A percentile compares a stretch with the other conserved stretches of the same genome.
These are phyloP conservation scores for Termitomyces sp. DNA, from an alignment of 768 basidiomycete genomes.

Conservation along the genomic window DNA sequence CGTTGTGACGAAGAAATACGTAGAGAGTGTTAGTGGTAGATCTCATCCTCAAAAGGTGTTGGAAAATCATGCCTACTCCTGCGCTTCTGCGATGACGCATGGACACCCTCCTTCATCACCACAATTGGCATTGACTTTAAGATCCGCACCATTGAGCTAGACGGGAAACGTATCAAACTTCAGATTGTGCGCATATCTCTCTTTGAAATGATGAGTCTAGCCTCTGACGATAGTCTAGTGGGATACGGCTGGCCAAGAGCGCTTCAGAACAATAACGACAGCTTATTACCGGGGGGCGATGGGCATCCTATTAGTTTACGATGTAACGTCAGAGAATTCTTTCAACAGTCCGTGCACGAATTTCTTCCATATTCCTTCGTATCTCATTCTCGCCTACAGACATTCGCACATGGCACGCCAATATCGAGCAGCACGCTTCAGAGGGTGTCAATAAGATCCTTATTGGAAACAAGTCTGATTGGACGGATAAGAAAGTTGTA, in stretches of 20 bases:
- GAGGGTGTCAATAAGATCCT: constrained; percentile 99
- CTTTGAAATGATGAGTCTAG: not conserved
- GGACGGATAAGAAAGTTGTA: constrained; percentile 93
- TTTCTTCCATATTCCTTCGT: not conserved
- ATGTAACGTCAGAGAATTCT: constrained; percentile 90
- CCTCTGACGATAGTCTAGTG: constrained; percentile 49
- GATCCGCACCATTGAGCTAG: constrained; percentile 97
- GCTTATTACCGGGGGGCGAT: constrained; percentile 99
- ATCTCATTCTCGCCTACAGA: constrained; percentile 42
- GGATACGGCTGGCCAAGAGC: constrained; percentile 99
- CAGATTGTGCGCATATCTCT: constrained; percentile 74
- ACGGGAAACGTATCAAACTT: constrained; percentile 97
- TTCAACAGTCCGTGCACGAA: constrained; percentile 77
- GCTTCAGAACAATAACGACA: constrained; percentile 97
- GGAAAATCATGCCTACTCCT: constrained; percentile 95
- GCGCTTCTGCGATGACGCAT: constrained; percentile 98
- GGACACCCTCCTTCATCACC: constrained; percentile 99
- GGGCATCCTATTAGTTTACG: constrained; percentile 98
- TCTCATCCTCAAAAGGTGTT: constrained; percentile 54
- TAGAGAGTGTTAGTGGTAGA: not conserved
- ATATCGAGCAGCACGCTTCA: constrained; percentile 98
- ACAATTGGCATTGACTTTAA: constrained; percentile 99
- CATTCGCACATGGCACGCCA: constrained; percentile 96
- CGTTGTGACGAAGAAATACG: constrained; percentile 9
- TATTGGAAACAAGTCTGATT: constrained; percentile 98